Base-by-base conservation (phyloP, 2,329 filamentous ascomycete genomes). In the Colletotrichum musicola region DNA sequence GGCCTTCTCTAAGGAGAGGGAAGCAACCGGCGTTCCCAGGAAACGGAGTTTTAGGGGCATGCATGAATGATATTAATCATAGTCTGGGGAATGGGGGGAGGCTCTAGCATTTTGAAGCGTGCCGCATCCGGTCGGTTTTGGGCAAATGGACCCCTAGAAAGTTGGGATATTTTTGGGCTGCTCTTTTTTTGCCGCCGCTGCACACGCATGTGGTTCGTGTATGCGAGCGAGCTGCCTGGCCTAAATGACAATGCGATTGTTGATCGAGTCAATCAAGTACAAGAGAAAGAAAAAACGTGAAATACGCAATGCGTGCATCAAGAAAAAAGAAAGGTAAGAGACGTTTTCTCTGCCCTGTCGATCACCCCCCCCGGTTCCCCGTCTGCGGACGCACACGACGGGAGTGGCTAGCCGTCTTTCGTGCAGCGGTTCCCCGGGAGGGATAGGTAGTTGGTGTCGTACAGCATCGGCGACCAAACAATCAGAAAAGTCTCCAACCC, bases 81-180 rank as follows among this genome's bases (percentile, higher is more conserved):
- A 49, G n/a, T 49, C 46, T 22, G n/a, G 12, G n/a, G 42, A 38
- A 12, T 22, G 16, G 47, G 18, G 44, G 44, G 56, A 42, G 56
- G 47, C 18, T 14, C 13, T 35, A 59, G 56, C 56, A 49, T 49
- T 22, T 38, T n/a, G 42, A 13, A 42, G 12, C 38, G 12, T 18
- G 25, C 44, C 27, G 56, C 56, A 59, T 49, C 47, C 38, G 42
- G 55, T 46, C 55, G 55, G 38, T 35, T 51, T 35, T 51, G 49
- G 22, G 25, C 49, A 27, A 30, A 18, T 51, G 27, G 12, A 2
- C 12, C 4, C 6, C 5, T 14, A 42, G 13, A n/a, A n/a, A n/a
- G 13, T 42, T 42, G 4, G 14, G 16, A 42, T 42, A 14, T 42
- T n/a, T 42, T n/a, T 42, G 40, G 14, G 16, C 13, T 42, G 13